Conservation (phyloP, 2,329 filamentous ascomycete genomes). For the Neurospora crassa region DNA sequence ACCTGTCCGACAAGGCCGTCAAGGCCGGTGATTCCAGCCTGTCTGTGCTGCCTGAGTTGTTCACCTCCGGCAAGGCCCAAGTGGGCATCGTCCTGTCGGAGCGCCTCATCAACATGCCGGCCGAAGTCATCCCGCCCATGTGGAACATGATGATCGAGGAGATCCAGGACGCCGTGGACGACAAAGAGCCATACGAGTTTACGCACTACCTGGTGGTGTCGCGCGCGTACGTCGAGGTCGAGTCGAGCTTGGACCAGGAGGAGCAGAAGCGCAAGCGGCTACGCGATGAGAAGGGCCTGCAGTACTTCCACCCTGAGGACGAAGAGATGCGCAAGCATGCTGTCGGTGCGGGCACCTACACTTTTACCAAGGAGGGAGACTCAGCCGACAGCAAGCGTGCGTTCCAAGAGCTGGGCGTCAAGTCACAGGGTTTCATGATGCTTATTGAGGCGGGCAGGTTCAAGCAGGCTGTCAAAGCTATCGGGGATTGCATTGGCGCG, state of each 20-base stretch:
- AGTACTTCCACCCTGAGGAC: conserved; percentile 95
- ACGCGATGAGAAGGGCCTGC: conserved; percentile 51
- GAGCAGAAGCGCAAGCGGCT: conserved; percentile 59
- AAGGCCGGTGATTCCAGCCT: conserved; percentile 23
- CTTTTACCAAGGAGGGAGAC: conserved; percentile 74
- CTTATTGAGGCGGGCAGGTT: conserved; percentile 76
- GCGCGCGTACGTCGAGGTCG: conserved; percentile 85
- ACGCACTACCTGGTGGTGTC: conserved; percentile 87
- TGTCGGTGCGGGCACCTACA: conserved; percentile 57
- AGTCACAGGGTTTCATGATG: conserved; percentile 74
- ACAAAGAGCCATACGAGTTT: conserved; percentile 87
- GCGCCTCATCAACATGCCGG: conserved; percentile 92
- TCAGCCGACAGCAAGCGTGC: conserved; percentile 85
- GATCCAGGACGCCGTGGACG: conserved; percentile 76
- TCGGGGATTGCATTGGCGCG: conserved; percentile 60
- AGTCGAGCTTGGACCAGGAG: conserved; percentile 64
- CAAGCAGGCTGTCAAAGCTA: conserved; percentile 62
- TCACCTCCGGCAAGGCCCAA: conserved; percentile 43
- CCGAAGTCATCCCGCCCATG: conserved; percentile 84
- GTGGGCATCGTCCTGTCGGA: conserved; percentile 87
- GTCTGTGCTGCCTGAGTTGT: conserved; percentile 39
- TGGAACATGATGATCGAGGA: conserved; percentile 92
- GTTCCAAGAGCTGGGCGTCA: conserved; percentile 88
- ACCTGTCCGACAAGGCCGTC: conserved; percentile 52
- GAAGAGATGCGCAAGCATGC: conserved; percentile 77